Evolutionary conservation across 2,329 filamentous ascomycete genomes (phyloP).

Genomic region (Scolecobasidium constrictum): DNA sequence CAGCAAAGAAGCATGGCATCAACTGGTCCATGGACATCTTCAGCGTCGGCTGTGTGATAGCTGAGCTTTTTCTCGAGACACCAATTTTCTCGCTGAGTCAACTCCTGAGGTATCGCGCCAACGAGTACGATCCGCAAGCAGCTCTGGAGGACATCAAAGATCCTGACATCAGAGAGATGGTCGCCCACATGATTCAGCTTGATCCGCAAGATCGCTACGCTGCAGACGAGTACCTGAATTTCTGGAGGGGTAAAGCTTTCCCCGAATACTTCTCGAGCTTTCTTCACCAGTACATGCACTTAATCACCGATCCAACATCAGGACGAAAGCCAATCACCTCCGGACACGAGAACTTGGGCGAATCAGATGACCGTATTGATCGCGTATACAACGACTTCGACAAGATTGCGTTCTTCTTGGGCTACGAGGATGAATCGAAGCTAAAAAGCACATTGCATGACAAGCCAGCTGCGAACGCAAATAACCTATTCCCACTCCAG

Average conservation of each 20-base stretch:
- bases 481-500: conserved; percentile 65
- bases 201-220: conserved; percentile 87
- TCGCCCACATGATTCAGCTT: conserved; percentile 91
- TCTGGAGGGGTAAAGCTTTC: conserved; percentile 87
- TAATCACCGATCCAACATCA: conserved; percentile 83
- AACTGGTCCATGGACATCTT: conserved; percentile 99
- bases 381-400: conserved; percentile 91
- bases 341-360: conserved; percentile 60
- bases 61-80: conserved; percentile 86
- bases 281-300: conserved; percentile 92
- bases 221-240: conserved; percentile 85
- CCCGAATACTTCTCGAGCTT: conserved; percentile 97
- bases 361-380: conserved; percentile 89
- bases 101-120: conserved; percentile 76
- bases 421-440: conserved; percentile 46
- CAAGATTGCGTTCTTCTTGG: conserved; percentile 91
- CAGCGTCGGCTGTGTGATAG: conserved; percentile 92
- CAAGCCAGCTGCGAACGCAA: conserved; percentile 13
- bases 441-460: conserved; percentile 18
- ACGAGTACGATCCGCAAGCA: conserved; percentile 80
- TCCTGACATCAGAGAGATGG: conserved; percentile 74
- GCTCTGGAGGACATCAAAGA: conserved; percentile 80
- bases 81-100: conserved; percentile 98
- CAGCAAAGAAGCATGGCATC: conserved; percentile 50
- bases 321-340: conserved; percentile 63